Evolutionary conservation across 2,329 filamentous ascomycete genomes (phyloP).

Genomic region (Colletotrichum spaethianum): DNA sequence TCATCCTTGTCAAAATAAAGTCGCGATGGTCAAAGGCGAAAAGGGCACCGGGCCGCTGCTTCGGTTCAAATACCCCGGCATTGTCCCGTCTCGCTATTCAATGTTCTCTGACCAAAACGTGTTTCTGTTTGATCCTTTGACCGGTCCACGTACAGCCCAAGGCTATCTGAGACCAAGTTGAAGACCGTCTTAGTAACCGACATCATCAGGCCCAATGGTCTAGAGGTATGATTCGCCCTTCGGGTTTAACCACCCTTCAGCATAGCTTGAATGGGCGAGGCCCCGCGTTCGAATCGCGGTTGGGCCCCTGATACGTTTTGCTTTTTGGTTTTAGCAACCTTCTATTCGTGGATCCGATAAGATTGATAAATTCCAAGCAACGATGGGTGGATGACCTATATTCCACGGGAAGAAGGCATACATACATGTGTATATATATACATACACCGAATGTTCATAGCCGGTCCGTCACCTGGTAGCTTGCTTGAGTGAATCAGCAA

Average conservation of each 20-base stretch:
- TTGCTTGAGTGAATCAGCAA: too few species aligned
- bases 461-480: neutral
- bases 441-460: too few species aligned
- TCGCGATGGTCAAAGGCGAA: neutral
- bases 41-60: neutral
- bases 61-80: too few species aligned
- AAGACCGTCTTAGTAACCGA: neutral
- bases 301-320: slow-evolving; percentile 24
- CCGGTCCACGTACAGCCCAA: rapidly evolving
- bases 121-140: too few species aligned
- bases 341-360: neutral
- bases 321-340: neutral
- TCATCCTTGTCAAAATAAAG: neutral
- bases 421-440: too few species aligned
- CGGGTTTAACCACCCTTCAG: slow-evolving; percentile 28
- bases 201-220: slow-evolving; percentile 30
- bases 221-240: slow-evolving; percentile 41
- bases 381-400: neutral
- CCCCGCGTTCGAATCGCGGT: slow-evolving; percentile 38
- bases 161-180: rapidly evolving
- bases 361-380: neutral
- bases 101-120: neutral
- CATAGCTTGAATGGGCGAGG: slow-evolving; percentile 35
- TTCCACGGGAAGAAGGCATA: too few species aligned
- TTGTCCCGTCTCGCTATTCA: too few species aligned